A percentile compares a stretch with the other conserved stretches of the same genome.
Conservation (phyloP, 257 asterid genomes). For the Voacanga thouarsii region DNA sequence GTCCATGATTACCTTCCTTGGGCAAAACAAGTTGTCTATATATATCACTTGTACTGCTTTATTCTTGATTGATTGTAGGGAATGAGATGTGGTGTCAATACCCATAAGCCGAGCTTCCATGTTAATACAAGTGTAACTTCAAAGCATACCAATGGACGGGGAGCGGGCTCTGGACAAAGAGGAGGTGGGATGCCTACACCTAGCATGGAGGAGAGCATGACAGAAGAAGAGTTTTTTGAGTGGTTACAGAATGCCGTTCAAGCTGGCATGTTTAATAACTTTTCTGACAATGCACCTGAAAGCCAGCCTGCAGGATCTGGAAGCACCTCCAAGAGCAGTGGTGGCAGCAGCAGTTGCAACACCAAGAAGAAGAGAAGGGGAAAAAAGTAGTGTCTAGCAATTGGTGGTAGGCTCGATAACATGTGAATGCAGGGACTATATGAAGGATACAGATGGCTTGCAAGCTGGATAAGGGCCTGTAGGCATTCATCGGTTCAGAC, state of each 20-base stretch:
- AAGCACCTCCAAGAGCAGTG: slow-evolving; percentile 36
- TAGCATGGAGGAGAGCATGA: slow-evolving; percentile 68
- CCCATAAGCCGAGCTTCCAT: slow-evolving; percentile 92
- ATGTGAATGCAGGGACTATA: not conserved
- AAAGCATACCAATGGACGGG: slow-evolving; percentile 52
- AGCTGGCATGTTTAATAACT: slow-evolving; percentile 61
- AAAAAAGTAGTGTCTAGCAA: slow-evolving; percentile 56
- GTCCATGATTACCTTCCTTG: not conserved
- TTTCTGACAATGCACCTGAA: slow-evolving; percentile 40
- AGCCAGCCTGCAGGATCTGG: slow-evolving; percentile 33
- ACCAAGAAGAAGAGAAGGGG: slow-evolving; percentile 84
- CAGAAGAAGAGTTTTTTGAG: slow-evolving; percentile 80
- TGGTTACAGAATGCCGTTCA: slow-evolving; percentile 84
- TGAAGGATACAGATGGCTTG: not conserved
- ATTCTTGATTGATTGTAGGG: slow-evolving; percentile 43
- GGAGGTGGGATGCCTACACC: slow-evolving; percentile 56
- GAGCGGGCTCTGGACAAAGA: slow-evolving; percentile 46
- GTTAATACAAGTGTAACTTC: slow-evolving; percentile 68
- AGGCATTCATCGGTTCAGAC: not conserved
- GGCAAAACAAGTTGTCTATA: not conserved
- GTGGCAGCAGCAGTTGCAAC: slow-evolving; percentile 28
- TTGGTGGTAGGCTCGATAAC: not conserved
- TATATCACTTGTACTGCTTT: not conserved
- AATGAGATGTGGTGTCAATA: slow-evolving; percentile 78
- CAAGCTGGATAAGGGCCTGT: not conserved